These are phyloP conservation scores for Agaricales sp. DNA, from an alignment of 1,284 basidiomycete genomes.

Conservation along the genomic window DNA sequence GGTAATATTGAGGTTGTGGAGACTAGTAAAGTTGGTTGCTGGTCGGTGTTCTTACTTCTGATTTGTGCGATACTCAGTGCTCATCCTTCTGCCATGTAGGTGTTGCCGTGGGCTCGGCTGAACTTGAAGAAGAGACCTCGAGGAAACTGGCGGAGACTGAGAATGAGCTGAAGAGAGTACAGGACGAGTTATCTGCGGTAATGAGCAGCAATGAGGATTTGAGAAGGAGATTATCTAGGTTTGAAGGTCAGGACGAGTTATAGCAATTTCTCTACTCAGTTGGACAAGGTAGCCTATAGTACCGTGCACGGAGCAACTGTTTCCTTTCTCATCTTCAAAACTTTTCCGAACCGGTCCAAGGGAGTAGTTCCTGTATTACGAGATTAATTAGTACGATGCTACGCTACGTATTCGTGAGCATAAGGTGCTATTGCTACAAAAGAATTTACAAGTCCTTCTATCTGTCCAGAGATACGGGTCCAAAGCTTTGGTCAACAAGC, in stretches of 20 bases:
- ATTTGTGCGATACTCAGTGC: slow-evolving; percentile 4
- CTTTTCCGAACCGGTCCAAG: too few species aligned
- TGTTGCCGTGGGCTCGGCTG: slow-evolving; percentile 64
- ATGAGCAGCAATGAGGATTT: slow-evolving; percentile 26
- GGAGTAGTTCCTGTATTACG: too few species aligned
- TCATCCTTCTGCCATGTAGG: slow-evolving; percentile 28
- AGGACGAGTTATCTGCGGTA: slow-evolving; percentile 22
- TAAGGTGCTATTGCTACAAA: background rate
- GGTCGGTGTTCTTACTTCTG: slow-evolving; percentile 30
- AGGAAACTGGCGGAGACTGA: slow-evolving; percentile 34
- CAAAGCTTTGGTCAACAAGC: too few species aligned
- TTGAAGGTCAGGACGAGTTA: too few species aligned
- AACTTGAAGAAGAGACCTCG: slow-evolving; percentile 44
- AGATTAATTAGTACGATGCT: background rate
- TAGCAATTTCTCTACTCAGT: too few species aligned
- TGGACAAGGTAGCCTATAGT: too few species aligned
- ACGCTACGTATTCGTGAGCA: slow-evolving; percentile 7
- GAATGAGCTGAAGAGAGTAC: slow-evolving; percentile 33
- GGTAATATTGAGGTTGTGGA: slow-evolving; percentile 66
- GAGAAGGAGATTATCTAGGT: slow-evolving; percentile 17
- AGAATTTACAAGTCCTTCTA: background rate
- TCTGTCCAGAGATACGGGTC: background rate
- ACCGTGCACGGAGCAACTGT: too few species aligned
- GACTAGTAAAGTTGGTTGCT: slow-evolving; percentile 68
- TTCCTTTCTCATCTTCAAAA: too few species aligned